Evolutionary conservation across 2,329 filamentous ascomycete genomes (phyloP).

Genomic region (Ceratocystis alfenasii): DNA sequence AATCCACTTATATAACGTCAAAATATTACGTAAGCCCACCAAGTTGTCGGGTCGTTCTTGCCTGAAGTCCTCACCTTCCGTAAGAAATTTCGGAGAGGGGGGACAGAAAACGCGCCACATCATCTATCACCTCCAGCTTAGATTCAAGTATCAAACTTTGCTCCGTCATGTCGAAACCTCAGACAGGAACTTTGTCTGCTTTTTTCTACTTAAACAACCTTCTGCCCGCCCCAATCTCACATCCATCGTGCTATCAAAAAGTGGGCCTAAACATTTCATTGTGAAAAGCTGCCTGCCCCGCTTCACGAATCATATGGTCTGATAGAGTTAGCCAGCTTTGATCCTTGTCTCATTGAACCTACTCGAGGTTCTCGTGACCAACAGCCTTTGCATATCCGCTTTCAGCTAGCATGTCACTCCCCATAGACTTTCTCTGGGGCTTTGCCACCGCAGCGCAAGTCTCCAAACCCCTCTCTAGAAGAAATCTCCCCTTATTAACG

Average conservation of each 20-base stretch:
- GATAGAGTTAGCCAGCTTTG: not conserved
- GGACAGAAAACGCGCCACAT: not conserved
- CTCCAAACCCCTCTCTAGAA: not conserved
- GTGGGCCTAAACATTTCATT: too few species aligned
- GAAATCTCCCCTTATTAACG: not conserved
- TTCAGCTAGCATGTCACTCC: conserved; percentile 41
- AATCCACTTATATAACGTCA: not conserved
- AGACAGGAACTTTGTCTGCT: not conserved
- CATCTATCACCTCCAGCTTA: too few species aligned
- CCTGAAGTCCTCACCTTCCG: not conserved
- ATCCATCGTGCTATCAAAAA: not conserved
- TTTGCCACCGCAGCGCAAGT: conserved; percentile 65
- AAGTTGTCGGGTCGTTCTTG: not conserved
- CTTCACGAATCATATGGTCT: not conserved
- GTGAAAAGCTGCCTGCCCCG: not conserved
- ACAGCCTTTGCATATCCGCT: not conserved
- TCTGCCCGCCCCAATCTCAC: not conserved
- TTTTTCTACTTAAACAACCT: not conserved
- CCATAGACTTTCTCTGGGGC: conserved; percentile 63
- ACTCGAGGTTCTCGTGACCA: not conserved
- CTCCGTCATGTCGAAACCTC: too few species aligned
- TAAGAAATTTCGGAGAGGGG: not conserved
- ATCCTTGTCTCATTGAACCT: not conserved
- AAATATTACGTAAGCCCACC: not conserved
- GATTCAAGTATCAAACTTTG: too few species aligned